Base-by-base conservation (phyloP, 306 rosid genomes). In the Oemleria cerasiformis region DNA sequence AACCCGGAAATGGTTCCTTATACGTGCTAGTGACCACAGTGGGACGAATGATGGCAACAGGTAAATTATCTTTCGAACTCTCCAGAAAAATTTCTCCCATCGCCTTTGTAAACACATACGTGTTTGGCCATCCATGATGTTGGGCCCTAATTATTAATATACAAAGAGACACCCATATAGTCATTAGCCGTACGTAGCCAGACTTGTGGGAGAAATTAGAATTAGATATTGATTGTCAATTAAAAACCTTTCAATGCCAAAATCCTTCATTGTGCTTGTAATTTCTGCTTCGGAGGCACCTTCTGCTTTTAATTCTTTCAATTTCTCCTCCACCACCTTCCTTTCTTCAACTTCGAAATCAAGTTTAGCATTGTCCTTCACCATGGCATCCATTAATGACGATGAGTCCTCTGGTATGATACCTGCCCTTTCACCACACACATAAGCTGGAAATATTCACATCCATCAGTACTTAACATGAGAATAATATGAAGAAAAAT, bases 101-200 rank as follows among this genome's bases (percentile, higher is more conserved):
- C 49, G 83, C 85, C 34, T 84, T 81, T 9, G 85, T 84, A 30
- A 75, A 81, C 16, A 50, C 82, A 36, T 77, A 82, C 0, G 82
- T 77, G 25, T 85, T 74, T 76, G 78, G 81, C 88, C 86, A 82
- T 25, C 86, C 88, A 51, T 73, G 69, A 40, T 75, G 51, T 19
- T 75, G 77, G 70, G 87, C 80, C 60, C 87, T 84, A 44, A 44
- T 15, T 4, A 0, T 20, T 42, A 42, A 9, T 42, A 9, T 42
- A 42, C 10, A 42, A 42, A 3, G 10, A 9, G 5, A 42, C 10
- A 42, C 7, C 45, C 45, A 42, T 42, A 30, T 42, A 42, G 10
- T 42, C 7, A 42, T 42, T 42, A 42, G 3, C 3, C 2, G 30
- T 30, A 30, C 2, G 30, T 30, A 30, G 36, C 36, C 3, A 25